phyloP scores from a whole-genome alignment of 768 basidiomycete genomes.

The Suillus discolor region DNA sequence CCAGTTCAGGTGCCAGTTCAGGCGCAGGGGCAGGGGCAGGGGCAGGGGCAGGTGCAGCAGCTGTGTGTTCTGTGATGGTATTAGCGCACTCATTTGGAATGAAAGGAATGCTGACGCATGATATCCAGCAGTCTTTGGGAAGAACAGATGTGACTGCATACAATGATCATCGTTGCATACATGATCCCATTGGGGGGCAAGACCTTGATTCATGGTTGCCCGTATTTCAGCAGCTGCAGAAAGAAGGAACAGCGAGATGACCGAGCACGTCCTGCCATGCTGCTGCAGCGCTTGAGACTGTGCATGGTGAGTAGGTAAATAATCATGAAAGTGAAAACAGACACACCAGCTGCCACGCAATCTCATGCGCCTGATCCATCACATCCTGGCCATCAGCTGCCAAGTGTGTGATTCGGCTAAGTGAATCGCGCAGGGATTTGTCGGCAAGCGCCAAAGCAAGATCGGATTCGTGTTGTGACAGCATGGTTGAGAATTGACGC shows the following conservation, averaged over 20 bases:
- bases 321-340: background rate
- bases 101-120: background rate
- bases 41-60: too few relatives aligned
- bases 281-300: background rate
- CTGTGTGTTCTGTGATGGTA: too few relatives aligned
- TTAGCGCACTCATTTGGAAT: background rate
- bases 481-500: too few relatives aligned
- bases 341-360: background rate
- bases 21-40: too few relatives aligned
- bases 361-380: background rate
- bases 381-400: background rate
- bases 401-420: accelerated
- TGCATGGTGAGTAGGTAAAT: too few relatives aligned
- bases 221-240: background rate
- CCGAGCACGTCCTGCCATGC: background rate
- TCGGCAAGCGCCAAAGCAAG: too few relatives aligned
- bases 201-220: background rate
- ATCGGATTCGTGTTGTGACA: too few relatives aligned
- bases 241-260: background rate
- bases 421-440: accelerated
- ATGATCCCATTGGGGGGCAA: background rate
- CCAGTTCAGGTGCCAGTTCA: too few relatives aligned
- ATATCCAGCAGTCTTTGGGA: too few relatives aligned
- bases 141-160: background rate
- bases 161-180: background rate